Conservation (phyloP, 129 eudicot species). For the Escallonia rubra region DNA sequence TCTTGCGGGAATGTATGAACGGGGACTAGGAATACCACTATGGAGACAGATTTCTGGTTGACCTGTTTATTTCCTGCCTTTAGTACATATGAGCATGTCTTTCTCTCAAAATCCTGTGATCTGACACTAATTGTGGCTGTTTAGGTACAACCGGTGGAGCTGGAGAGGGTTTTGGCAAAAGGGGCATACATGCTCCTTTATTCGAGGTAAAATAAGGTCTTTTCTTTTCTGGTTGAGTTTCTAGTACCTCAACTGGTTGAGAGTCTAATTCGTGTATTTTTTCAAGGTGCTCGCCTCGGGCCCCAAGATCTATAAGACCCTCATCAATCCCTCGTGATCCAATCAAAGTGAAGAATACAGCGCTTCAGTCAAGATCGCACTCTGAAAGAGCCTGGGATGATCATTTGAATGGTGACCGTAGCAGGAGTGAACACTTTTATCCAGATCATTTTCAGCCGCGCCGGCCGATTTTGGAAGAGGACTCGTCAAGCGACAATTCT, state of each 20-base stretch:
- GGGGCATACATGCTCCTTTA: conserved; percentile 94
- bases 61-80: neutral
- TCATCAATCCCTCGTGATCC: conserved; percentile 37
- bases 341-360: conserved; percentile 22
- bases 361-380: conserved; percentile 20
- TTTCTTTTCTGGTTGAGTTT: neutral
- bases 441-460: conserved; percentile 10
- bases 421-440: conserved; percentile 6
- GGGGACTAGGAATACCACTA: too few species aligned
- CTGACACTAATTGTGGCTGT: conserved; percentile 10
- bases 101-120: neutral
- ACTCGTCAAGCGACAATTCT: conserved; percentile 58
- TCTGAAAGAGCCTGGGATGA: too few species aligned
- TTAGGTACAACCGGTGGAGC: conserved; percentile 72
- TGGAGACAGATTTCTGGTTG: too few species aligned
- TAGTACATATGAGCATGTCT: neutral
- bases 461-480: conserved; percentile 37
- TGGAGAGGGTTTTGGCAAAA: conserved; percentile 55
- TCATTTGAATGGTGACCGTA: conserved; percentile 15
- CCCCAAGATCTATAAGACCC: conserved; percentile 66
- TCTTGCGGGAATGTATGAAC: too few species aligned
- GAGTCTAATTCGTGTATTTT: neutral
- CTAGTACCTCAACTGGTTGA: neutral
- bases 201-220: conserved; percentile 46
- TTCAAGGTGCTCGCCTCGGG: conserved; percentile 81